A percentile compares a stretch with the other conserved stretches of the same genome.
These are phyloP conservation scores for Irpex sp. DNA, from an alignment of 1,284 basidiomycete genomes.

Conservation along the genomic window DNA sequence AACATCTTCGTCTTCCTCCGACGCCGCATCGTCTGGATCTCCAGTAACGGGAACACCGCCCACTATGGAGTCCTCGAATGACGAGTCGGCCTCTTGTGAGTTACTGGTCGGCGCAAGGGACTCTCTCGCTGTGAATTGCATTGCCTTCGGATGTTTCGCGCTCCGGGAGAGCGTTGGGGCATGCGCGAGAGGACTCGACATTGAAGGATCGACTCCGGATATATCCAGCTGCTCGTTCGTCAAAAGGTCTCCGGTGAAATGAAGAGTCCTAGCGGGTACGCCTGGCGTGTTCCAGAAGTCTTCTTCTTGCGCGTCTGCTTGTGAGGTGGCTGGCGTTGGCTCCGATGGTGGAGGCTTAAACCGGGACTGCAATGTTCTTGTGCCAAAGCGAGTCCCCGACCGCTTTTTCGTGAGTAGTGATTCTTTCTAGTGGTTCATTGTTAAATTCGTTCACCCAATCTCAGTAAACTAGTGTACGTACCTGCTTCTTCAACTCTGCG, in stretches of 20 bases:
- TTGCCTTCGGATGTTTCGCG: background rate
- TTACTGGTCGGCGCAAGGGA: background rate
- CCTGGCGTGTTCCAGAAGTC: slow-evolving; percentile 58
- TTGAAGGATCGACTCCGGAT: slow-evolving; percentile 41
- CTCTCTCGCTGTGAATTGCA: slow-evolving; percentile 8
- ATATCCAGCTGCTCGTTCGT: slow-evolving; percentile 59
- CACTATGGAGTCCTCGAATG: background rate
- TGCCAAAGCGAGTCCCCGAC: background rate
- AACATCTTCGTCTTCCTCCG: slow-evolving; percentile 23
- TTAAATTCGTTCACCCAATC: background rate
- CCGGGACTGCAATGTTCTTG: slow-evolving; percentile 1
- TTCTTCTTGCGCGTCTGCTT: slow-evolving; percentile 38
- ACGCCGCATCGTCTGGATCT: background rate
- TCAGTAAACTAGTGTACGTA: slow-evolving; percentile 18
- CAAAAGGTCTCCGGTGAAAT: slow-evolving; percentile 55
- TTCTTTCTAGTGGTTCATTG: slow-evolving; percentile 34
- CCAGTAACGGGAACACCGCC: background rate
- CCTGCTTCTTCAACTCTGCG: slow-evolving; percentile 45
- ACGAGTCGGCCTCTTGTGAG: background rate
- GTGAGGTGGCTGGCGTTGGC: slow-evolving; percentile 12
- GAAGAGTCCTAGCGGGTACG: slow-evolving; percentile 47
- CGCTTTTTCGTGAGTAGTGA: slow-evolving; percentile 28
- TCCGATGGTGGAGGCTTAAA: slow-evolving; percentile 12
- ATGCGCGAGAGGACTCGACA: slow-evolving; percentile 38
- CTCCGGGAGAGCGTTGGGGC: background rate